Evolutionary conservation across 176 grass and related monocot species (phyloP).

Genomic region (Puya raimondii): DNA sequence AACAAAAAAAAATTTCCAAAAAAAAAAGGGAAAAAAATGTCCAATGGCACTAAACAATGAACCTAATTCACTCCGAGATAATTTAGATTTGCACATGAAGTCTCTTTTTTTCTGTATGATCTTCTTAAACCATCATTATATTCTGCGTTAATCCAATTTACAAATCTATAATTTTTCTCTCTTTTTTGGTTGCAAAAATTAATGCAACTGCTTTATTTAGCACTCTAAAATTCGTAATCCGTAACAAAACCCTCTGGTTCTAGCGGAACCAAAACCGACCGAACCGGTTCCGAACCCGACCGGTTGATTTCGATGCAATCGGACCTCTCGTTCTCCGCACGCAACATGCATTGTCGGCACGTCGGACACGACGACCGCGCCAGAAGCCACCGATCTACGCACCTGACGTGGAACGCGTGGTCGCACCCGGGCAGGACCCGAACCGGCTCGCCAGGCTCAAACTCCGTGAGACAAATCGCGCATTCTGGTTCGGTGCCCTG

Average conservation of each 20-base stretch:
- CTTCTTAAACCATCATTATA: no score
- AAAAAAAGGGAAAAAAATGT: no score
- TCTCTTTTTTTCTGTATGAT: no score
- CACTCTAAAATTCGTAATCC: no score
- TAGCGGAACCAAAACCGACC: constrained; percentile 35
- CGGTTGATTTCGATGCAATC: constrained; percentile 31
- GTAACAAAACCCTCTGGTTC: constrained; percentile 46
- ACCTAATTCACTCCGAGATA: no score
- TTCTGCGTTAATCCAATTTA: no score
- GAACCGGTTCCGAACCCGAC: constrained; percentile 4
- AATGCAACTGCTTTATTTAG: no score
- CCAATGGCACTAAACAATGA: no score
- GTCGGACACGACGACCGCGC: constrained; percentile 65
- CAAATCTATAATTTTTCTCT: no score
- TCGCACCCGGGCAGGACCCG: constrained; percentile 70
- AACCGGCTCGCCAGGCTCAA: constrained; percentile 55
- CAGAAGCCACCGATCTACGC: constrained; percentile 86
- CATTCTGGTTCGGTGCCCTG: constrained; percentile 44
- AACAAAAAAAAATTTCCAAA: no score
- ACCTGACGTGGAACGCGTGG: constrained; percentile 83
- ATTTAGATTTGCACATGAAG: no score
- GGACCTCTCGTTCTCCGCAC: constrained; percentile 28
- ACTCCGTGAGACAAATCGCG: constrained; percentile 69
- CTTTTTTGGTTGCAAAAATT: no score
- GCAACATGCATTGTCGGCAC: constrained; percentile 51